phyloP scores from a whole-genome alignment of 768 basidiomycete species.

The Boletus fagicola region DNA sequence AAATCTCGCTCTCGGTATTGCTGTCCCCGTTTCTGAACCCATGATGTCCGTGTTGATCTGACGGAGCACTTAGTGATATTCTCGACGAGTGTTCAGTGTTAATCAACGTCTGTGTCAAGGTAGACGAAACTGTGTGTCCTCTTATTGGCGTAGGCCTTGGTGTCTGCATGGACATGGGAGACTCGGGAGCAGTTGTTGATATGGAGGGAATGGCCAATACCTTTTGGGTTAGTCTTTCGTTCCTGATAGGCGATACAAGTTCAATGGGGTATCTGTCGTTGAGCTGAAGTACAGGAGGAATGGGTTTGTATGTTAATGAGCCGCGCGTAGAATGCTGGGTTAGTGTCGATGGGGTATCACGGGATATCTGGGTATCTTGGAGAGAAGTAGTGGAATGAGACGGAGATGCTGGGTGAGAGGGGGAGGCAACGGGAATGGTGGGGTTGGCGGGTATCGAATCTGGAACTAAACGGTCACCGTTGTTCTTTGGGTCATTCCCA shows the following conservation, averaged over 20 bases:
- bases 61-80: conserved; percentile 32
- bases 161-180: conserved; percentile 28
- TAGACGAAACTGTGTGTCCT: conserved; percentile 8
- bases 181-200: conserved; percentile 48
- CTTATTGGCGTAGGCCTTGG: conserved; percentile 18
- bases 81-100: conserved; percentile 26
- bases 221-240: conserved; percentile 33
- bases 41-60: conserved; percentile 20
- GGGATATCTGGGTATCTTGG: conserved; percentile 25
- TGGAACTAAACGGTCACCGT: conserved; percentile 14
- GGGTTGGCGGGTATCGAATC: conserved; percentile 30
- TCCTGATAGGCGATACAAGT: conserved; percentile 10
- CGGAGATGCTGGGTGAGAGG: conserved; percentile 13
- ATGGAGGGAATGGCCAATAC: conserved; percentile 54
- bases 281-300: conserved; percentile 32
- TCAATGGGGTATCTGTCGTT: conserved; percentile 22
- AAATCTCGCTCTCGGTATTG: conserved; percentile 32
- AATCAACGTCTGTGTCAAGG: conserved; percentile 8
- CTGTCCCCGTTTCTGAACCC: too few relatives aligned
- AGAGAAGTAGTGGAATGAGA: conserved; percentile 41
- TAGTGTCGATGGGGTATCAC: conserved; percentile 25
- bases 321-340: conserved; percentile 2
- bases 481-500: conserved; percentile 28
- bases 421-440: not conserved
- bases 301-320: conserved; percentile 17